Evolutionary conservation across 2,329 filamentous ascomycete genomes (phyloP).

Genomic region (Botrytis deweyae): DNA sequence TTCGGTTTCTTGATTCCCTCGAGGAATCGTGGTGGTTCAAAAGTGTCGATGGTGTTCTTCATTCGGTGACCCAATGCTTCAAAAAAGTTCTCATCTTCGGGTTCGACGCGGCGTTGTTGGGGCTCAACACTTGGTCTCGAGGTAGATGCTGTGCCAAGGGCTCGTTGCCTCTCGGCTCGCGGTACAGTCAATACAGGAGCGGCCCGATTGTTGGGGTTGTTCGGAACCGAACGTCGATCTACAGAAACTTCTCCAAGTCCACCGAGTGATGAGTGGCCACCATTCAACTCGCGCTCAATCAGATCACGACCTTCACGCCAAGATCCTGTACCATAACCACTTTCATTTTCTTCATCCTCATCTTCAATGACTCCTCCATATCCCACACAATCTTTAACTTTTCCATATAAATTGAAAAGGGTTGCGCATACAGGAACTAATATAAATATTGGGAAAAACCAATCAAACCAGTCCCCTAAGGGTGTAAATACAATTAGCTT

Average conservation of each 20-base stretch:
- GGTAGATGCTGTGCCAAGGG: constrained; percentile 37
- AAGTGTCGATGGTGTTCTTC: constrained; percentile 85
- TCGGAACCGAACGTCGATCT: constrained; percentile 31
- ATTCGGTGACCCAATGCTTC: constrained; percentile 80
- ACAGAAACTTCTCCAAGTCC: constrained; percentile 40
- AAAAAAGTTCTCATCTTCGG: constrained; percentile 79
- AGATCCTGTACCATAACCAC: constrained; percentile 71
- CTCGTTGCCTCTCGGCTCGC: constrained; percentile 36
- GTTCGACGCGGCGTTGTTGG: constrained; percentile 45
- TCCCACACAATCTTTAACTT: constrained; percentile 69
- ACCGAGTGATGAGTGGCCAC: constrained; percentile 58
- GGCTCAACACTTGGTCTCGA: constrained; percentile 30
- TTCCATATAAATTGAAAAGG: constrained; percentile 85
- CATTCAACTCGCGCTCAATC: constrained; percentile 81
- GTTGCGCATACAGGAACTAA: constrained; percentile 82
- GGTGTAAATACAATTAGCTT: constrained; percentile 78
- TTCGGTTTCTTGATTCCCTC: constrained; percentile 71
- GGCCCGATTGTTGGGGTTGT: constrained; percentile 34
- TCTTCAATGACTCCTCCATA: constrained; percentile 77
- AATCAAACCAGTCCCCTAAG: constrained; percentile 80
- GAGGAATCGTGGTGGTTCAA: constrained; percentile 81
- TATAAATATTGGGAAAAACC: constrained; percentile 84
- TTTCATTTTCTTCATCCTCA: constrained; percentile 62
- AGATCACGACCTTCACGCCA: constrained; percentile 92
- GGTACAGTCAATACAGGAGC: constrained; percentile 35